phyloP scores from a whole-genome alignment of 495 filamentous ascomycete genomes.

The Apodospora peruviana region DNA sequence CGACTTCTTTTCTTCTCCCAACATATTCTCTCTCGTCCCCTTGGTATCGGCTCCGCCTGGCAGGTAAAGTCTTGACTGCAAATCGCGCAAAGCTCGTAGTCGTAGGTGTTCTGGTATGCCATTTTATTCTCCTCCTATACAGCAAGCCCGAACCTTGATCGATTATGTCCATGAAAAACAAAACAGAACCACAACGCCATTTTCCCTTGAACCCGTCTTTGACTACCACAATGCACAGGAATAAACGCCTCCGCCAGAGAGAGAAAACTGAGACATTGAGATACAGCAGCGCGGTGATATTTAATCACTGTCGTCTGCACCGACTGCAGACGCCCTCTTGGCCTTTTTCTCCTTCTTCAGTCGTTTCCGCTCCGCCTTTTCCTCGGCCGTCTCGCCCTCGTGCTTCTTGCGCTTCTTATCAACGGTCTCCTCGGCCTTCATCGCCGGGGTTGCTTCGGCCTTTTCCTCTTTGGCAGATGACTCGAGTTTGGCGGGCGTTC shows the following conservation, averaged over 20 bases:
- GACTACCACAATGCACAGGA: background rate
- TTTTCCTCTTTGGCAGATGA: constrained; percentile 20
- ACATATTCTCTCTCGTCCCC: too few relatives aligned
- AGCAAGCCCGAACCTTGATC: too few relatives aligned
- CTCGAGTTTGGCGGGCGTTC: constrained; percentile 12
- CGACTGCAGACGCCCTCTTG: constrained; percentile 46
- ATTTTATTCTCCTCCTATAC: too few relatives aligned
- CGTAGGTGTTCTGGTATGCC: too few relatives aligned
- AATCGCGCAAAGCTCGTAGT: too few relatives aligned
- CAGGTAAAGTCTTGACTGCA: too few relatives aligned
- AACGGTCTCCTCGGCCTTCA: constrained; percentile 29
- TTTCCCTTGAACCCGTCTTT: background rate
- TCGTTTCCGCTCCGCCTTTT: constrained; percentile 68
- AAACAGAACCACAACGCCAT: background rate
- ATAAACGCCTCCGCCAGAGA: background rate
- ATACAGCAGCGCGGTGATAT: background rate
- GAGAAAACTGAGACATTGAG: background rate
- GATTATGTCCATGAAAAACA: too few relatives aligned
- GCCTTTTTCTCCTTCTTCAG: constrained; percentile 71
- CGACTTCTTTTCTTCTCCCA: too few relatives aligned
- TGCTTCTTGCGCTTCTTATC: constrained; percentile 78
- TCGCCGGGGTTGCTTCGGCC: constrained; percentile 32
- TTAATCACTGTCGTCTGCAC: constrained; percentile 44
- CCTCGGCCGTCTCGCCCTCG: constrained; percentile 72
- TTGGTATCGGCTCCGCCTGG: too few relatives aligned